These are phyloP conservation scores for Aspergillus sp. DNA, from an alignment of 2,329 filamentous ascomycete species.

Conservation along the genomic window DNA sequence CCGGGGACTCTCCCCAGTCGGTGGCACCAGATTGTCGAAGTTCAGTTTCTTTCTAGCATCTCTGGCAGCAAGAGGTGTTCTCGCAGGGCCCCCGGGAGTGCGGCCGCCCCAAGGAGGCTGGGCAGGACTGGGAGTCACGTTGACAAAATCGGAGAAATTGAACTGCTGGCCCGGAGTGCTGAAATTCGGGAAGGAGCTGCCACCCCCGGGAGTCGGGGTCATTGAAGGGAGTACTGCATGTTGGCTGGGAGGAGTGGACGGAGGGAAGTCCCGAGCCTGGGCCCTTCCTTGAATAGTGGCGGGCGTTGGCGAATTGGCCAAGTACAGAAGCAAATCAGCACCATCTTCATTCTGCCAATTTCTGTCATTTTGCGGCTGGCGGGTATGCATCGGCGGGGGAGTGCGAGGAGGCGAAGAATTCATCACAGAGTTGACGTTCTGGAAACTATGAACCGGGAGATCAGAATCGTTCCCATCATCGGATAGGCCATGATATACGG, in stretches of 20 bases:
- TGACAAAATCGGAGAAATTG: constrained; percentile 94
- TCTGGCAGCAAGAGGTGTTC: constrained; percentile 61
- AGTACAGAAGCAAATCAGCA: constrained; percentile 68
- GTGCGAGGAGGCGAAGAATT: constrained; percentile 78
- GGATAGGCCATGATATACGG: constrained; percentile 26
- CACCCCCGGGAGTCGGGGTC: constrained; percentile 51
- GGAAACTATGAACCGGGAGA: constrained; percentile 49
- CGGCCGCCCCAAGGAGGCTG: constrained; percentile 66
- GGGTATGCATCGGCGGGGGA: constrained; percentile 55
- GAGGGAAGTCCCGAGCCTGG: constrained; percentile 46
- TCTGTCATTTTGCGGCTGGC: constrained; percentile 42
- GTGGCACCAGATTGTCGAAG: constrained; percentile 64
- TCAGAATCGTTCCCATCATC: constrained; percentile 78
- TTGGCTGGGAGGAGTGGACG: constrained; percentile 67
- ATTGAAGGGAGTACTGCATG: constrained; percentile 43
- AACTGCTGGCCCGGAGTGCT: constrained; percentile 77
- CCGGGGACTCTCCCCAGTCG: constrained; percentile 39
- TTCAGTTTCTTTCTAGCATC: constrained; percentile 68
- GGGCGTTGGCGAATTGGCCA: constrained; percentile 84
- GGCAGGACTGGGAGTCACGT: constrained; percentile 90
- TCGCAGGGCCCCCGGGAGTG: constrained; percentile 45
- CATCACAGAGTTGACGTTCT: constrained; percentile 41
- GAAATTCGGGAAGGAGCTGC: constrained; percentile 63
- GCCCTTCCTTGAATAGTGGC: constrained; percentile 49
- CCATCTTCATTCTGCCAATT: constrained; percentile 63